Base-by-base conservation (phyloP, 2,329 filamentous ascomycete genomes). In the Acrocalymma vagum region DNA sequence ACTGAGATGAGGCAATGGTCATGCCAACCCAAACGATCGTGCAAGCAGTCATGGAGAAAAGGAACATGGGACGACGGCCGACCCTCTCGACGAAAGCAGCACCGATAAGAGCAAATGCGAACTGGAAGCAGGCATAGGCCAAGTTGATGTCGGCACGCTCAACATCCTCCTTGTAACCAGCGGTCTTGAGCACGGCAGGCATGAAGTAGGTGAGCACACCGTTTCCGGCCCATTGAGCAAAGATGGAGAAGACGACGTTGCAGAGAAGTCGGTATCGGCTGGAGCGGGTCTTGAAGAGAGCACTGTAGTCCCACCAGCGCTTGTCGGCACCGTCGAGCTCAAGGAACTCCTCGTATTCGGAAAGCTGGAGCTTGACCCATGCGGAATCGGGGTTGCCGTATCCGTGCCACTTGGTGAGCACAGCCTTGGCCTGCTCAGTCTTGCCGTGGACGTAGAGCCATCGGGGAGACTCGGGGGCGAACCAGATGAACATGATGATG, bases 401-500 rank as follows among this genome's bases (percentile, higher is more conserved):
- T 2, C 77, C 72, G 48, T 82, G 82, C 50, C 81, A 81, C 42
- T 77, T 77, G 6, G 78, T 73, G n/a, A 87, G 69, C 5, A 81
- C 73, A 3, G 71, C 63, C 29, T 77, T 71, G 1, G 80, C 81
- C 48, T 83, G 73, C 14, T 80, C 76, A 6, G 74, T 66, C 13
- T 75, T 74, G 21, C 79, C 78, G 18, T 79, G 74, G 40, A 72
- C 72, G 40, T 81, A 77, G 10, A 83, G 66, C 81, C 81, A 84
- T 38, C 81, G 69, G 1, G 82, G 82, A 1, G 79, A 82, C 51
- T 85, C 82, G 0, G 82, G 81, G 1, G 83, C 65, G 38, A 82
- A 72, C 47, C 73, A 77, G 5, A 77, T 67, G 0, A 75, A 54
- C 18, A 71, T 29, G 42, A 78, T 67, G 18, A 80, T 72, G 7